Conservation (phyloP, 805 yeast genomes). For the Yamadazyma scolyti region DNA sequence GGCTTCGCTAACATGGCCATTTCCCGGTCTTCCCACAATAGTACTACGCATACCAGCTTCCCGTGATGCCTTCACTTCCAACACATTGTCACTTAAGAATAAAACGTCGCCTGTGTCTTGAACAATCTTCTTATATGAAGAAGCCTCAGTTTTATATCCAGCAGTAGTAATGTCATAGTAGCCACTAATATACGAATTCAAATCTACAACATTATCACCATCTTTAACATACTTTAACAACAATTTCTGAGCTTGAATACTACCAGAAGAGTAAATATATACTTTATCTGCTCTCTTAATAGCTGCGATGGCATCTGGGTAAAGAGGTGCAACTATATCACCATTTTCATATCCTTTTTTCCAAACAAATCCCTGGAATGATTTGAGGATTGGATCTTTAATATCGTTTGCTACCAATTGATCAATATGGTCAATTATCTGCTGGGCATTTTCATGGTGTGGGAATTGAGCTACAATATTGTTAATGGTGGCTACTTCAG, state of each 20-base stretch:
- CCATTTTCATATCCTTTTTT: slow-evolving; percentile 74
- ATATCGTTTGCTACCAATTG: slow-evolving; percentile 61
- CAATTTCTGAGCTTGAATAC: slow-evolving; percentile 80
- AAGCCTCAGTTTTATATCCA: slow-evolving; percentile 60
- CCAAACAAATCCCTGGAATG: slow-evolving; percentile 85
- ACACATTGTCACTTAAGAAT: slow-evolving; percentile 77
- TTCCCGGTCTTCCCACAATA: slow-evolving; percentile 74
- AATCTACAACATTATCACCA: slow-evolving; percentile 35
- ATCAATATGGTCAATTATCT: slow-evolving; percentile 46
- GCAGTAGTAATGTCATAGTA: slow-evolving; percentile 85
- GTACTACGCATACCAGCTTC: slow-evolving; percentile 56
- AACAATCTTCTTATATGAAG: slow-evolving; percentile 59
- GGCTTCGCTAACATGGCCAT: slow-evolving; percentile 44
- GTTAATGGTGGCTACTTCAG: slow-evolving; percentile 16
- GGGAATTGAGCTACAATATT: slow-evolving; percentile 47
- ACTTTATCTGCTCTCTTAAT: slow-evolving; percentile 39
- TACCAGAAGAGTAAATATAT: slow-evolving; percentile 86
- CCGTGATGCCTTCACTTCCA: slow-evolving; percentile 74
- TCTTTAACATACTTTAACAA: slow-evolving; percentile 62
- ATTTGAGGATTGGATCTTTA: slow-evolving; percentile 73
- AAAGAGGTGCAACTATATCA: slow-evolving; percentile 72
- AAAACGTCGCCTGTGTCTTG: slow-evolving; percentile 43
- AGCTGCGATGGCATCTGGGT: slow-evolving; percentile 62
- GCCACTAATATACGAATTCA: slow-evolving; percentile 53
- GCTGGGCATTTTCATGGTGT: slow-evolving; percentile 17